Evolutionary conservation across 768 basidiomycete genomes (phyloP), one percentile per base, ranked within the genome.

Genomic region (Tremella mesenterica): DNA sequence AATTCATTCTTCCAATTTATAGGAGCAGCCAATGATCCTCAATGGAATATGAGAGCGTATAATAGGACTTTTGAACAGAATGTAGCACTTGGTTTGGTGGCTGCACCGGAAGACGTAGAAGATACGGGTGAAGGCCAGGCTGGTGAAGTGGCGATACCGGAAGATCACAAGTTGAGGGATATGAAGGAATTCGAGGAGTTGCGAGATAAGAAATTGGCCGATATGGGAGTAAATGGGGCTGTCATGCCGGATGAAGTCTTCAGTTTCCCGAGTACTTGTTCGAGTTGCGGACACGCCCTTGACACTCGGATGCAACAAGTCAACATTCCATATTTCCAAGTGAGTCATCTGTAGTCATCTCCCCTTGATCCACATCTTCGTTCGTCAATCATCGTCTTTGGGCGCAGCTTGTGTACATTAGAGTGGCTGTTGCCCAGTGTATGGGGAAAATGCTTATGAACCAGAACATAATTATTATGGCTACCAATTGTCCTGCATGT

Each of bases 321-420:
- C 61, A 83, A 81, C 57, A 95, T 99, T 60, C 95, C 95, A 0
- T 90, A 99, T 74, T 97, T 99, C 80, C 89, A 99, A 80, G 91
- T 84, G 46, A 46, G 77, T 56, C 48, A 0, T 16, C 23, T 31
- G 4, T 3, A 2, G 36, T 3, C 10, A 20, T 21, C 44, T 44
- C 20, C 20, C 23, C 23, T 14, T 16, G 20, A 10, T 10, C 23
- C 43, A 44, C 9, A n/a, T n/a, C n/a, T n/a, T n/a, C n/a, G n/a
- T n/a, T n/a, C n/a, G n/a, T n/a, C n/a, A n/a, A n/a, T n/a, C n/a
- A n/a, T n/a, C n/a, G n/a, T n/a, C n/a, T n/a, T n/a, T n/a, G n/a
- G n/a, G n/a, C n/a, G n/a, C n/a, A n/a, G n/a, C n/a, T n/a, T n/a
- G n/a, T n/a, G n/a, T n/a, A n/a, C n/a, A n/a, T n/a, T n/a, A n/a